Evolutionary conservation across 495 filamentous ascomycete species (phyloP), one percentile per base, ranked within the genome.

Genomic region (Aspergillus baeticus): DNA sequence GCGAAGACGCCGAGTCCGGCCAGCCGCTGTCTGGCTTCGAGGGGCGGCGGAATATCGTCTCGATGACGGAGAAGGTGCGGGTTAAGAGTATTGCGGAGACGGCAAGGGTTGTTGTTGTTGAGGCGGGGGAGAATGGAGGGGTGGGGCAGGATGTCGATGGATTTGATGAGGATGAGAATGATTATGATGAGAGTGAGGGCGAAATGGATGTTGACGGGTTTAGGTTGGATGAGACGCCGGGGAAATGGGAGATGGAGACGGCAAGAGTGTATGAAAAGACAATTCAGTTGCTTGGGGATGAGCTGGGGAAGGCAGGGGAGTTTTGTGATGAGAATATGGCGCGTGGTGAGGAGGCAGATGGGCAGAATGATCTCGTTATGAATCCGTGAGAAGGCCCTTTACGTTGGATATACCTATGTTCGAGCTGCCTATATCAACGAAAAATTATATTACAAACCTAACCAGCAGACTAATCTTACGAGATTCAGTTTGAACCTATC

Each of bases 261-360:
- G 87, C 84, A 0, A 77, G 79, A 58, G 86, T 95, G 0, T 96
- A 92, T 71, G 89, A 93, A 68, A 77, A 79, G 62, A 92, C 89
- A 0, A 77, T 96, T 57, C 80, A 87, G 46, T 78, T 87, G 66
- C 69, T 94, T 4, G 88, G 85, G 5, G 84, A 84, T 64, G 77
- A 77, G 15, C 63, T 89, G 23, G 83, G 77, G 10, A 63, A 61
- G 39, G 63, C 58, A 31, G 64, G 60, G 10, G 67, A 57, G 43
- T 63, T 64, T 37, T 57, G 57, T 53, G 56, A 62, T 55, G 36
- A 52, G 41, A 42, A 59, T 56, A 59, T 63, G 60, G 60, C 55
- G 6, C 8, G 41, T 37, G 56, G 51, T n/a, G 47, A 50, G 10
- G 51, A 51, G 37, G 37, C 8, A 37, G 43, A 51, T 35, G 11